Evolutionary conservation across 306 rosid species (phyloP).

Genomic region (Cucurbita ficifolia): DNA sequence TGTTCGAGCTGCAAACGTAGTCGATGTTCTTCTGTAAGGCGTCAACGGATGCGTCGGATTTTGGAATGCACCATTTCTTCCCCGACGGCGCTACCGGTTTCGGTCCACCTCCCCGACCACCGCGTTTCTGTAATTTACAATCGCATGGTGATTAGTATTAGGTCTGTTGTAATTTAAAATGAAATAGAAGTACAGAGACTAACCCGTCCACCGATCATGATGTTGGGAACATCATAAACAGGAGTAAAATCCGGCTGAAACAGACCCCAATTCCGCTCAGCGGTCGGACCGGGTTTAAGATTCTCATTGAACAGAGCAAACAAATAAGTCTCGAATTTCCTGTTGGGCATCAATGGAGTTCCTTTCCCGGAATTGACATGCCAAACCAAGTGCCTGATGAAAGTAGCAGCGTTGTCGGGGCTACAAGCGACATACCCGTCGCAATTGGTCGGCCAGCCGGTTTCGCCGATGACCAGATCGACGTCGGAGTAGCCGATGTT

Average conservation of each 20-base stretch:
- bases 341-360: conserved; percentile 80
- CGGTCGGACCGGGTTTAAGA: conserved; percentile 76
- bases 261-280: conserved; percentile 78
- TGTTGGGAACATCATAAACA: conserved; percentile 40
- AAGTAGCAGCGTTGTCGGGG: conserved; percentile 34
- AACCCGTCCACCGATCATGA: conserved; percentile 22
- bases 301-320: conserved; percentile 70
- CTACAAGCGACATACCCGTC: conserved; percentile 71
- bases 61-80: conserved; percentile 56
- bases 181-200: conserved; percentile 8
- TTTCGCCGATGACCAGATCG: conserved; percentile 47
- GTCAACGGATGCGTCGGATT: conserved; percentile 19
- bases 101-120: not conserved
- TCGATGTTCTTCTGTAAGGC: conserved; percentile 50
- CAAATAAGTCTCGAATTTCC: conserved; percentile 50
- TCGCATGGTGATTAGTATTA: not conserved
- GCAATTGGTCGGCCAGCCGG: conserved; percentile 83
- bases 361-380: conserved; percentile 50
- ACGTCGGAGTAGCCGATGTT: conserved; percentile 43
- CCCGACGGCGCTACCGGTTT: conserved; percentile 1
- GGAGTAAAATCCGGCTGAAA: conserved; percentile 65
- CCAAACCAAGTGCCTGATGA: conserved; percentile 26
- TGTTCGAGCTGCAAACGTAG: conserved; percentile 43
- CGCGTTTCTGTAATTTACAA: not conserved
- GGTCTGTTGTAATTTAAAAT: not conserved